Evolutionary conservation across 1,284 basidiomycete genomes (phyloP).

Genomic region (Cryptococcus sp.): DNA sequence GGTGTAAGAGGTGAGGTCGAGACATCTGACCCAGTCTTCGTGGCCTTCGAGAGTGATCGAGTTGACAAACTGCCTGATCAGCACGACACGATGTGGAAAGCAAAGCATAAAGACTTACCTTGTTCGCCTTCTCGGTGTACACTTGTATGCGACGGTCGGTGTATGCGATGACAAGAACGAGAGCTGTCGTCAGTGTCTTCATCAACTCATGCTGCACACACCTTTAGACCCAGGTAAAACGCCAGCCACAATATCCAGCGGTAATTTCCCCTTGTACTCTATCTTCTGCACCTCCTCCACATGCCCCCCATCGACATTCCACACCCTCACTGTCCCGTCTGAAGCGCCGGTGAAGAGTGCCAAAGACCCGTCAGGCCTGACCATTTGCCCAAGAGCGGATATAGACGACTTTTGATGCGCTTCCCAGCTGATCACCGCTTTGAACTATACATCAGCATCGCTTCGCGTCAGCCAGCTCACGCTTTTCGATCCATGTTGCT

Average conservation of each 20-base stretch:
- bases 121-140: constrained; percentile 61
- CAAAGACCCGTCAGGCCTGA: constrained; percentile 32
- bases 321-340: constrained; percentile 68
- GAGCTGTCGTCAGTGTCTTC: constrained; percentile 55
- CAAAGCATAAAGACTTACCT: constrained; percentile 42
- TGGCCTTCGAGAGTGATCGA: constrained; percentile 67
- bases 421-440: constrained; percentile 45
- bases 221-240: constrained; percentile 63
- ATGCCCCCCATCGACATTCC: constrained; percentile 46
- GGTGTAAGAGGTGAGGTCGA: constrained; percentile 58
- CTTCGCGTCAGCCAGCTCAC: constrained; percentile 7
- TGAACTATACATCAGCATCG: constrained; percentile 53
- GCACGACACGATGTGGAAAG: constrained; percentile 46
- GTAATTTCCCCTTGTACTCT: constrained; percentile 62
- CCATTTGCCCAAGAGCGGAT: constrained; percentile 58
- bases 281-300: constrained; percentile 53
- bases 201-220: constrained; percentile 34
- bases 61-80: constrained; percentile 44
- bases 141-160: constrained; percentile 73
- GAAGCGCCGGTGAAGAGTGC: constrained; percentile 69
- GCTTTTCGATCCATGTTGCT: constrained; percentile 16
- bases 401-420: constrained; percentile 63
- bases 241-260: constrained; percentile 62
- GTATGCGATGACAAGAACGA: constrained; percentile 66
- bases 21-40: constrained; percentile 84